Base-by-base conservation (phyloP, 345 rosid species). In the Syzygium aqueum region DNA sequence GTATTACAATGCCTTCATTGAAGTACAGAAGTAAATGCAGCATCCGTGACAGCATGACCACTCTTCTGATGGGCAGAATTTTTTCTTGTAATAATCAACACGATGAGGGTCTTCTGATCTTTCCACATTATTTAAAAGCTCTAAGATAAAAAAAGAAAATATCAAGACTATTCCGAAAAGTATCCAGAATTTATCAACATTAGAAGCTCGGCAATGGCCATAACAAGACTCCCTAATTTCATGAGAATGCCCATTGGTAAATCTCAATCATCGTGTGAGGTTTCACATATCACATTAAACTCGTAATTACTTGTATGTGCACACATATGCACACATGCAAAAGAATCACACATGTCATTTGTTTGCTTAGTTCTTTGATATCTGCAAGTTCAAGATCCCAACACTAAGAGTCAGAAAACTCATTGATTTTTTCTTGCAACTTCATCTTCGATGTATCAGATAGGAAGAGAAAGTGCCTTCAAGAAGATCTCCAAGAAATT, bases 101-200 rank as follows among this genome's bases (percentile, higher is more conserved):
- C 87, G 86, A 43, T 90, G 90, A 85, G 90, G 80, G 84, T 94
- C 93, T 86, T 93, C 96, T 1, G 90, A 89, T 89, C 90, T 88
- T 84, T 91, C 91, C 86, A 96, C 92, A 93, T 91, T 94, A 91
- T 92, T 90, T 87, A 97, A 92, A 88, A 97, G 95, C 99, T 97
- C 95, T 54, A 86, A 84, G 7, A 78, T 73, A 28, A 73, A 82
- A 25, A 77, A 78, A 49, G 28, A 2, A 6, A 28, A 53, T 49
- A 63, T 19, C 56, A 54, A 53, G 19, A 73, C n/a, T 51, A 33
- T 30, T n/a, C 53, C 33, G 28, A 84, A 14, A 50, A 33, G 46
- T 67, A 17, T 11, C 53, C 61, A 28, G 43, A 52, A 17, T 11
- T 25, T 51, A 84, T 51, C 85, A 51, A 54, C 57, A 84, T 43